Conservation (phyloP, 768 basidiomycete species). For the Tricholomella constricta region DNA sequence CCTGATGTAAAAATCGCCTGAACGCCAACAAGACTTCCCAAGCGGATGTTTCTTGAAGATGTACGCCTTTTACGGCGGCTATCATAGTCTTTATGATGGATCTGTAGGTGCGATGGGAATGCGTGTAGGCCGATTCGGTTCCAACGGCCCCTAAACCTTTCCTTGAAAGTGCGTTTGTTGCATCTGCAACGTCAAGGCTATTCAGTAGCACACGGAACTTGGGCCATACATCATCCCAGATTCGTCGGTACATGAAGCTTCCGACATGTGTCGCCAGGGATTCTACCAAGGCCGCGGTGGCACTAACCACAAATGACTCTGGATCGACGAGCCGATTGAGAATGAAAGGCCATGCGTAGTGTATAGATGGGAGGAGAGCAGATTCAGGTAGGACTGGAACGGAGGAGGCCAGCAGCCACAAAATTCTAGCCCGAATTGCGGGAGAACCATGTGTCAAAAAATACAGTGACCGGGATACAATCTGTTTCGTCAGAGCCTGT, state of each 20-base stretch:
- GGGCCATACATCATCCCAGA: conserved; percentile 96
- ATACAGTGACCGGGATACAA: conserved; percentile 83
- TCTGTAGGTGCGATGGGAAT: conserved; percentile 79
- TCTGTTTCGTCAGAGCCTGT: conserved; percentile 79
- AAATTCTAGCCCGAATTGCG: conserved; percentile 80
- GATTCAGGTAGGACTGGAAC: conserved; percentile 72
- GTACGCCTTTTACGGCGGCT: conserved; percentile 64
- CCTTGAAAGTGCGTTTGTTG: conserved; percentile 64
- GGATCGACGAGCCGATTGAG: conserved; percentile 76
- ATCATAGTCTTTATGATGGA: conserved; percentile 76
- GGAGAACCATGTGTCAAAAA: conserved; percentile 92
- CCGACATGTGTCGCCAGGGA: conserved; percentile 70
- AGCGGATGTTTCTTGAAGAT: conserved; percentile 63
- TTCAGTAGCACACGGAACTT: conserved; percentile 64
- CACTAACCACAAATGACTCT: conserved; percentile 79
- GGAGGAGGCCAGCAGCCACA: conserved; percentile 72
- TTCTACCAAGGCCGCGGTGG: conserved; percentile 75
- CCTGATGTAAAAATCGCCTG: conserved; percentile 70
- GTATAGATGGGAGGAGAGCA: conserved; percentile 80
- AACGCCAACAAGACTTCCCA: conserved; percentile 85
- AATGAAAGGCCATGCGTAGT: conserved; percentile 93
- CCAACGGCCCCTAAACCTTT: conserved; percentile 53
- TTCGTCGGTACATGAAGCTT: conserved; percentile 78
- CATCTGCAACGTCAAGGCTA: conserved; percentile 63
- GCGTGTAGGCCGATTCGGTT: conserved; percentile 73